Evolutionary conservation across 1,139 yeast genomes (phyloP).

Genomic region (Magnusiomyces tetraspermus): DNA sequence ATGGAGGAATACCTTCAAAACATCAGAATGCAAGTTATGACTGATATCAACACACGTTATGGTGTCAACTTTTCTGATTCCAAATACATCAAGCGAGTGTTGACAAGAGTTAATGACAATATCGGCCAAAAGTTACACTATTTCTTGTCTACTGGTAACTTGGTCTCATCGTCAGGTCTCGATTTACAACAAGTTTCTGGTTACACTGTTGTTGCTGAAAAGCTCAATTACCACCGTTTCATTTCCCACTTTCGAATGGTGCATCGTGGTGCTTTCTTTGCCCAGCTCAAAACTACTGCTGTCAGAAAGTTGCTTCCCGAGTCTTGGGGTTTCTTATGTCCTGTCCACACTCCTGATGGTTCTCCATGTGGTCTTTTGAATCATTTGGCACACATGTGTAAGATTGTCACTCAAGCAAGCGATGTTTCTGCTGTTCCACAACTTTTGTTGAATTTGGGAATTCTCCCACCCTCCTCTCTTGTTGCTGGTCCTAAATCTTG

Average conservation of each 20-base stretch:
- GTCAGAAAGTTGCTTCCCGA: slow-evolving; percentile 95
- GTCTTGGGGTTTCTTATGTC: slow-evolving; percentile 98
- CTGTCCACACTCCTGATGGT: slow-evolving; percentile 99
- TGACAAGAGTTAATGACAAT: slow-evolving; percentile 76
- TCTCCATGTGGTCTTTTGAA: slow-evolving; percentile 97
- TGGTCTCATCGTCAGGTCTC: slow-evolving; percentile 92
- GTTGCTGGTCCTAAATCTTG: slow-evolving; percentile 84
- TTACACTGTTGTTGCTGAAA: slow-evolving; percentile 96
- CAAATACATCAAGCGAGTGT: slow-evolving; percentile 72
- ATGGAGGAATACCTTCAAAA: slow-evolving; percentile 82
- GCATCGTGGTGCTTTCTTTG: slow-evolving; percentile 98
- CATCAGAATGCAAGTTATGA: slow-evolving; percentile 62
- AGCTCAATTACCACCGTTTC: slow-evolving; percentile 93
- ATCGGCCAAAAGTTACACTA: slow-evolving; percentile 92
- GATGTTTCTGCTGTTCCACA: slow-evolving; percentile 68
- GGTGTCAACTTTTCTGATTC: slow-evolving; percentile 78
- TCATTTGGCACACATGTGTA: slow-evolving; percentile 93
- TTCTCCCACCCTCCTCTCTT: slow-evolving; percentile 54
- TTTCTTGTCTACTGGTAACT: slow-evolving; percentile 91
- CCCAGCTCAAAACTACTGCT: slow-evolving; percentile 93
- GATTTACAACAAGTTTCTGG: slow-evolving; percentile 98
- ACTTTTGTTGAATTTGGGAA: slow-evolving; percentile 67
- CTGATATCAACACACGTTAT: slow-evolving; percentile 72
- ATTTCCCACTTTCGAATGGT: slow-evolving; percentile 98
- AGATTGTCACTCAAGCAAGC: slow-evolving; percentile 64